phyloP scores from a whole-genome alignment of 2,329 filamentous ascomycete species.

The Talaromyces sp. region DNA sequence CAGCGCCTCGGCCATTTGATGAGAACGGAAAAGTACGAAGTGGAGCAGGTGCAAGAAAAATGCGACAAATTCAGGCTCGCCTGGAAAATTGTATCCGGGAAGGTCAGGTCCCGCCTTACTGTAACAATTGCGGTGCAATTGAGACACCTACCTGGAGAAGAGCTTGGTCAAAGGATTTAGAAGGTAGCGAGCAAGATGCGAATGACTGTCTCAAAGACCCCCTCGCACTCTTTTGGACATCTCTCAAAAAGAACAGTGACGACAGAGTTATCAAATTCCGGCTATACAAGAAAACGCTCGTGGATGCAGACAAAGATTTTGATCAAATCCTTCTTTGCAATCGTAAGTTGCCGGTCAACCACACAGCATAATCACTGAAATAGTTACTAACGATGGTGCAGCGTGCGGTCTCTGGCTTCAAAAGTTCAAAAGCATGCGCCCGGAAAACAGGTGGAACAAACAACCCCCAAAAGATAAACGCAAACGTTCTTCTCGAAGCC shows the following conservation, averaged over 20 bases:
- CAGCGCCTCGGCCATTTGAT: slow-evolving; percentile 23
- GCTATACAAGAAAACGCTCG: slow-evolving; percentile 67
- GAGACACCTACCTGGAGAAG: slow-evolving; percentile 96
- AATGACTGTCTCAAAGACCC: slow-evolving; percentile 69
- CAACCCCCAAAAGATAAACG: slow-evolving; percentile 41
- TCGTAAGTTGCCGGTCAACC: slow-evolving; percentile 48
- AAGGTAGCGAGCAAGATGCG: slow-evolving; percentile 63
- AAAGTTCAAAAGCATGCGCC: slow-evolving; percentile 80
- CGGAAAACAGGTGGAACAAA: slow-evolving; percentile 75
- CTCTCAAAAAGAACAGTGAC: slow-evolving; percentile 57
- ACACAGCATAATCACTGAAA: background rate
- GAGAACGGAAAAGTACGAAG: slow-evolving; percentile 36
- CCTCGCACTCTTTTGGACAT: slow-evolving; percentile 66
- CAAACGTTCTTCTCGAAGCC: slow-evolving; percentile 32
- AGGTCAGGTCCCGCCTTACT: slow-evolving; percentile 82
- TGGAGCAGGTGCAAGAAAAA: slow-evolving; percentile 57
- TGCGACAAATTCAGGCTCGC: slow-evolving; percentile 55
- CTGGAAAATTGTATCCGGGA: slow-evolving; percentile 58
- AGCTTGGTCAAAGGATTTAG: slow-evolving; percentile 72
- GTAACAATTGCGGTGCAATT: slow-evolving; percentile 87
- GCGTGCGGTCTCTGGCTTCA: slow-evolving; percentile 91
- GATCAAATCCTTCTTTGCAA: slow-evolving; percentile 79
- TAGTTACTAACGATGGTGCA: slow-evolving; percentile 20
- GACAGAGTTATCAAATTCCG: slow-evolving; percentile 63
- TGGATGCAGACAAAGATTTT: slow-evolving; percentile 63